These are phyloP conservation scores for Sutorius australiensis DNA, from an alignment of 768 basidiomycete species.

Conservation along the genomic window DNA sequence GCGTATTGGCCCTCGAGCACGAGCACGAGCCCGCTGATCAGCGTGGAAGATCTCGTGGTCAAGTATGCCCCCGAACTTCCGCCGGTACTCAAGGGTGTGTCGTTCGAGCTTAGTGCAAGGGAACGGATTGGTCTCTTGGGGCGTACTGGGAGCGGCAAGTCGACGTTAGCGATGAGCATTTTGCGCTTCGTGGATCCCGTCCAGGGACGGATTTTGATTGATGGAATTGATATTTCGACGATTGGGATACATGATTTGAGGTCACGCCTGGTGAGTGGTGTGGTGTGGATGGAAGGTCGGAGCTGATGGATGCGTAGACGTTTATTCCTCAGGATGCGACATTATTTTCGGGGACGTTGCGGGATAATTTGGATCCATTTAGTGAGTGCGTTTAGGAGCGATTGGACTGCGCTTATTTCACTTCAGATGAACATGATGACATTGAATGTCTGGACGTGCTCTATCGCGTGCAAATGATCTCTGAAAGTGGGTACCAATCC, in stretches of 20 bases:
- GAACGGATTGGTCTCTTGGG: slow-evolving; percentile 81
- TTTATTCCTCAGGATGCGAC: slow-evolving; percentile 78
- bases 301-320: slow-evolving; percentile 41
- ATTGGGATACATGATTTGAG: slow-evolving; percentile 84
- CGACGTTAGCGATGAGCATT: slow-evolving; percentile 82
- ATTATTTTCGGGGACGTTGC: slow-evolving; percentile 74
- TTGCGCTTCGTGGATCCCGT: slow-evolving; percentile 81
- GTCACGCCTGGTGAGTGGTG: slow-evolving; percentile 56
- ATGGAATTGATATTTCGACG: slow-evolving; percentile 82
- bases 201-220: slow-evolving; percentile 72
- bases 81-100: slow-evolving; percentile 69
- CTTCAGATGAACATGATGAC: slow-evolving; percentile 69
- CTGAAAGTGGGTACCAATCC: slow-evolving; percentile 45
- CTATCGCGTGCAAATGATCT: slow-evolving; percentile 74
- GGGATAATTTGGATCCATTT: slow-evolving; percentile 76
- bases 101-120: slow-evolving; percentile 65
- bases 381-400: slow-evolving; percentile 27
- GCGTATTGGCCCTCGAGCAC: slow-evolving; percentile 90
- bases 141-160: slow-evolving; percentile 79
- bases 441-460: slow-evolving; percentile 78
- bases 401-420: neutral
- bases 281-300: neutral
- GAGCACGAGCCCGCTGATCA: slow-evolving; percentile 52
- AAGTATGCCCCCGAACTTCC: slow-evolving; percentile 86
- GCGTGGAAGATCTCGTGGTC: slow-evolving; percentile 71